phyloP scores from a whole-genome alignment of 2,329 filamentous ascomycete genomes.

The Pseudogymnoascus sp. region DNA sequence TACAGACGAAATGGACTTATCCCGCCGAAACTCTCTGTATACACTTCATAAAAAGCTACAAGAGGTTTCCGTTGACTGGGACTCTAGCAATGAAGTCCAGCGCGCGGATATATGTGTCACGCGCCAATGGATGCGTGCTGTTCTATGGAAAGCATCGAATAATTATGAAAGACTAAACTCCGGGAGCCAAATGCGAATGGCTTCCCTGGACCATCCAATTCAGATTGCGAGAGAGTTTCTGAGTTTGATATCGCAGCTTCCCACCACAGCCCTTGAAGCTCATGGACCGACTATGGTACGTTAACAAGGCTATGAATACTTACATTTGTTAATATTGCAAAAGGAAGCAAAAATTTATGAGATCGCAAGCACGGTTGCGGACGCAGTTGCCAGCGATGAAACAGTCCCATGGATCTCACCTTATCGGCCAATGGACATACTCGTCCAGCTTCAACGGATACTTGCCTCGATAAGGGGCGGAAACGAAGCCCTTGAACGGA shows the following conservation, averaged over 20 bases:
- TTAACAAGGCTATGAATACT: not conserved
- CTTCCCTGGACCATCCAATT: constrained; percentile 31
- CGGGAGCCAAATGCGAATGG: constrained; percentile 12
- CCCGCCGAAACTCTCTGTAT: constrained; percentile 28
- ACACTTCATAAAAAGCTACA: constrained; percentile 37
- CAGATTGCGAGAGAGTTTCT: constrained; percentile 41
- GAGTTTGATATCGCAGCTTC: constrained; percentile 36
- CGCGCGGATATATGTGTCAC: constrained; percentile 60
- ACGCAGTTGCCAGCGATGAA: constrained; percentile 20
- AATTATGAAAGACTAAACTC: not conserved
- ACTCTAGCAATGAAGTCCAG: constrained; percentile 47
- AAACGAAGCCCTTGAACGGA: constrained; percentile 33
- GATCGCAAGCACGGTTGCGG: constrained; percentile 39
- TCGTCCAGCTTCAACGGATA: constrained; percentile 33
- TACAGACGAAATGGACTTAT: constrained; percentile 6
- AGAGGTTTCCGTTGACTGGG: constrained; percentile 33
- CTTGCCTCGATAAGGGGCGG: constrained; percentile 37
- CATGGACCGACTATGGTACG: constrained; percentile 40
- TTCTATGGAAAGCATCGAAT: constrained; percentile 47
- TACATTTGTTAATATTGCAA: not conserved
- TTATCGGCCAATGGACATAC: constrained; percentile 30
- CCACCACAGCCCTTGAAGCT: constrained; percentile 40
- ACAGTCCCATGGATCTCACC: constrained; percentile 25
- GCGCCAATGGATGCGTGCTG: constrained; percentile 59
- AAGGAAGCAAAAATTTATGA: constrained; percentile 39